Conservation (phyloP, 2,329 filamentous ascomycete species). For the Simplicillium sp. region DNA sequence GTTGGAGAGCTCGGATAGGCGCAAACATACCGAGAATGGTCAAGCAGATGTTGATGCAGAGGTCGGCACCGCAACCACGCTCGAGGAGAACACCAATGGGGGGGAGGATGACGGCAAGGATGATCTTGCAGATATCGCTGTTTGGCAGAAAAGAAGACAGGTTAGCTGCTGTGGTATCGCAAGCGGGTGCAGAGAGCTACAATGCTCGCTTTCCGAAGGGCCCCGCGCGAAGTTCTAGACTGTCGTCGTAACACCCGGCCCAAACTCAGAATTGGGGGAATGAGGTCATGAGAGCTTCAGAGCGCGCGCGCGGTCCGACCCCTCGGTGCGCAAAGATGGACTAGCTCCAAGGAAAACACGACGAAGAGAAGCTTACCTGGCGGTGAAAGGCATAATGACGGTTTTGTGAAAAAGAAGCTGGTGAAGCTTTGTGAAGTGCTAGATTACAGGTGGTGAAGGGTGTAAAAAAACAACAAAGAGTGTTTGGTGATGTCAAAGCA, state of each 20-base stretch:
- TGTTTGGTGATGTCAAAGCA: background rate
- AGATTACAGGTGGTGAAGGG: background rate
- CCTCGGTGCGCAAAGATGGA: too few relatives aligned
- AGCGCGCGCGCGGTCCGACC: too few relatives aligned
- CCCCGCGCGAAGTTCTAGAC: too few relatives aligned
- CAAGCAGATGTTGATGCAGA: constrained; percentile 88
- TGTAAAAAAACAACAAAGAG: background rate
- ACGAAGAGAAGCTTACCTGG: constrained; percentile 32
- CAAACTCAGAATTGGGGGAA: background rate
- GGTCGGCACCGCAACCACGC: constrained; percentile 76
- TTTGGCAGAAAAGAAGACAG: constrained; percentile 2
- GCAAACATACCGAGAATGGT: constrained; percentile 54
- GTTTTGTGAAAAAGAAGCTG: constrained; percentile 4
- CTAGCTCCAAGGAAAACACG: background rate
- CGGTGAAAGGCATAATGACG: constrained; percentile 48
- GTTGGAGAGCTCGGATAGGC: background rate
- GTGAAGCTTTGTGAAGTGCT: constrained; percentile 1
- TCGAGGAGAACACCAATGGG: constrained; percentile 92
- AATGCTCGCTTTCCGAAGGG: background rate
- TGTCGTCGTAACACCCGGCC: too few relatives aligned
- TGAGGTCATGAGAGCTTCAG: background rate
- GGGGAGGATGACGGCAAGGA: constrained; percentile 83
- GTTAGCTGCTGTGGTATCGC: background rate
- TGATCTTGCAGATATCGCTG: constrained; percentile 55
- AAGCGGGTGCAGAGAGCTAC: constrained; percentile 1